Evolutionary conservation across 208 protist genomes (phyloP).

Genomic region (Porcisia deanei): DNA sequence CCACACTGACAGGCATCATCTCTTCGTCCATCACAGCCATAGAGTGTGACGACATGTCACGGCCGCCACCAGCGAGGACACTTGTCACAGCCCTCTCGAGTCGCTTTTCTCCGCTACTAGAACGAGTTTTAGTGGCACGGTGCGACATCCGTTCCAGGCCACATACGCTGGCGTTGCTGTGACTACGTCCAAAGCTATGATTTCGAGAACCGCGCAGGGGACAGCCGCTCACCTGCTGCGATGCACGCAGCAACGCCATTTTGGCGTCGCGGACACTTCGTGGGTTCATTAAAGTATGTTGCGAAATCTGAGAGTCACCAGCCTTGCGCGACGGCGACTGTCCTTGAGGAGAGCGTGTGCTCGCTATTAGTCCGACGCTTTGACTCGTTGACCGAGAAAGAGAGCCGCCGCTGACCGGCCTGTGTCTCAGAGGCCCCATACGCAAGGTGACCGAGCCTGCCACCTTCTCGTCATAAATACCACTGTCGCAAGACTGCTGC

Average conservation of each 20-base stretch:
- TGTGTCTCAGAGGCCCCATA: not conserved
- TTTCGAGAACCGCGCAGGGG: constrained; percentile 17
- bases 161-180: constrained; percentile 17
- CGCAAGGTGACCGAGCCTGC: constrained; percentile 3
- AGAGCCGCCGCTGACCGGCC: constrained; percentile 8
- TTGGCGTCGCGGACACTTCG: constrained; percentile 31
- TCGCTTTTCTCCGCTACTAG: constrained; percentile 16
- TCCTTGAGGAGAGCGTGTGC: constrained; percentile 14
- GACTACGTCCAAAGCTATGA: constrained; percentile 22
- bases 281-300: not conserved
- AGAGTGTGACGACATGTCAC: constrained; percentile 9
- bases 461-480: not conserved
- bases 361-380: constrained; percentile 2
- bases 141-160: constrained; percentile 1
- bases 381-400: constrained; percentile 26
- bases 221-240: constrained; percentile 12
- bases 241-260: constrained; percentile 24
- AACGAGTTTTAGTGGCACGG: not conserved
- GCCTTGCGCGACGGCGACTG: not conserved
- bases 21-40: constrained; percentile 14
- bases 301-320: constrained; percentile 1
- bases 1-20: constrained; percentile 10
- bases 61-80: not conserved
- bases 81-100: not conserved
- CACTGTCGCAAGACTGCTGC: constrained; percentile 14